These are phyloP conservation scores for Debaryomyces tyrocola DNA, from an alignment of 805 yeast genomes.

Conservation along the genomic window DNA sequence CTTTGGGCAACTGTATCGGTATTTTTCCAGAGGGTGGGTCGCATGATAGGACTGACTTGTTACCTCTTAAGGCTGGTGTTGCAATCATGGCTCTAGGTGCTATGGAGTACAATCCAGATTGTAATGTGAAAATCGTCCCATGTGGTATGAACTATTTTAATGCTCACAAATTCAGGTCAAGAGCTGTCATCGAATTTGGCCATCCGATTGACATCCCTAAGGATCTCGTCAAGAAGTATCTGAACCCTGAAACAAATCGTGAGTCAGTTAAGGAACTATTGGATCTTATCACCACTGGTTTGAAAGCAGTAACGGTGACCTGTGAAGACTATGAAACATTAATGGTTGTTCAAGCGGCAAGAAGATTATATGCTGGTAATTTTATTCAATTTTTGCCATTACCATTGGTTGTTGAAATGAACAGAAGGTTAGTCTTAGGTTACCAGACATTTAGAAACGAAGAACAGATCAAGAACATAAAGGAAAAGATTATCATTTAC, in stretches of 20 bases:
- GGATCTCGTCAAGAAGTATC: constrained; percentile 63
- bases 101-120: constrained; percentile 70
- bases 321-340: constrained; percentile 88
- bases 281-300: constrained; percentile 67
- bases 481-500: constrained; percentile 64
- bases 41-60: constrained; percentile 87
- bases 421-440: constrained; percentile 81
- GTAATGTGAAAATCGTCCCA: constrained; percentile 85
- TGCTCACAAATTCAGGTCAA: constrained; percentile 90
- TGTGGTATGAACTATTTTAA: constrained; percentile 98
- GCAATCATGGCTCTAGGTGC: constrained; percentile 98
- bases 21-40: constrained; percentile 99
- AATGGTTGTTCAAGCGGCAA: constrained; percentile 86
- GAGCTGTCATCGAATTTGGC: constrained; percentile 96
- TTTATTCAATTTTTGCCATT: constrained; percentile 70
- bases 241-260: constrained; percentile 62
- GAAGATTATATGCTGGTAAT: constrained; percentile 82
- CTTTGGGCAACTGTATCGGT: constrained; percentile 80
- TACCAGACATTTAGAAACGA: constrained; percentile 72
- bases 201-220: constrained; percentile 67
- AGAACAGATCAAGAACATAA: constrained; percentile 62
- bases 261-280: constrained; percentile 73
- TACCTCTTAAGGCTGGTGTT: constrained; percentile 95
- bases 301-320: constrained; percentile 82
- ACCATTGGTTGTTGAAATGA: constrained; percentile 85